Base-by-base conservation (phyloP, 768 basidiomycete genomes). In the Strobilomyces confusus region DNA sequence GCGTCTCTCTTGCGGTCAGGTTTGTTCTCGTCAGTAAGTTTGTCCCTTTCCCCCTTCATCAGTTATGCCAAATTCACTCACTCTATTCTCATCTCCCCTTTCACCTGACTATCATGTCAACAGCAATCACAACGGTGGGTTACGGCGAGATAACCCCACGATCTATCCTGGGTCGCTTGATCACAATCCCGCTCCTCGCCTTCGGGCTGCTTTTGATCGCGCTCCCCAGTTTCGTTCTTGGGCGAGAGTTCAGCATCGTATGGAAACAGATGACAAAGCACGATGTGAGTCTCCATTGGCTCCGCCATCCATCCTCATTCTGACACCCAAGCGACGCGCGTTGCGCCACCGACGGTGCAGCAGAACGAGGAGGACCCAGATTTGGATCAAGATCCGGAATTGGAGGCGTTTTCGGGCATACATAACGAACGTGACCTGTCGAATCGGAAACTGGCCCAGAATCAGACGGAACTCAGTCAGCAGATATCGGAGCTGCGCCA, bases 111-210 rank as follows among this genome's bases (percentile, higher is more conserved):
- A 41, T 12, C 12, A 26, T 29, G 23, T 26, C 3, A 49, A 52
- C 34, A 88, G 86, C 92, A 0, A 93, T 94, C 57, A 88, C 87
- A 3, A 94, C 92, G 0, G 89, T 92, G 1, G 91, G 93, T 13
- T 95, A 93, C 60, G 93, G 93, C 34, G 93, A 95, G 69, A 90
- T 94, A 49, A 91, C 89, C 0, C 93, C 93, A 0, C 81, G 89
- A 13, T 91, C 91, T 1, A 84, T 88, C 68, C 75, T 95, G n/a
- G 93, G 93, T 0, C 84, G 91, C 2, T 73, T 95, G 33, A 75
- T 95, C 59, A 92, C 93, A 0, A 73, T 95, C 1, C 93, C 93
- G 0, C 79, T 97, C 19, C 82, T 97, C 44, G 79, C 91, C 13
- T 95, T 91, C 60, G 93, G 93, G 3, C 76, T 95, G 11, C 77